Percentiles rank a stretch among this genome's conserved stretches.
Conservation (phyloP, 139 green algal species). For the Deuterostichococcus epilithicus region DNA sequence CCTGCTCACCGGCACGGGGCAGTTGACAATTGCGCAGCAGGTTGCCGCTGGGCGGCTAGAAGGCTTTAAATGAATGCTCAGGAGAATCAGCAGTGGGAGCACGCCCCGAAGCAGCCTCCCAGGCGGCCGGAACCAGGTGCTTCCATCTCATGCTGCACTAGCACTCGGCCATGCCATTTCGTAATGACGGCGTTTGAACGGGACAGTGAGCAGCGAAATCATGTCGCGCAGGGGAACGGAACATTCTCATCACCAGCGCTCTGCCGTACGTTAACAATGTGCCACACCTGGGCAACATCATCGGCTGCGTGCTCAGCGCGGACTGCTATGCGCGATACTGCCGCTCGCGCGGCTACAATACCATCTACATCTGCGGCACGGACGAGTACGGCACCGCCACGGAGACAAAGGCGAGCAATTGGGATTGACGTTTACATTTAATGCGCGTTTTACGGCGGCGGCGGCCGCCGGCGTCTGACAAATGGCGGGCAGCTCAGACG, state of each 20-base stretch:
- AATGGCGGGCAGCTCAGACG: neutral
- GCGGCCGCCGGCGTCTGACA: too few relatives aligned
- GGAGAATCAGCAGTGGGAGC: too few relatives aligned
- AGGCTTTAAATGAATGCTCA: too few relatives aligned
- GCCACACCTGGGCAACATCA: conserved; percentile 98
- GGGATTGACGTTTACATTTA: neutral
- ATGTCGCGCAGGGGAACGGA: conserved; percentile 39
- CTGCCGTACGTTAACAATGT: conserved; percentile 99
- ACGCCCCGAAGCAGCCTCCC: neutral
- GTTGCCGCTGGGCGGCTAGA: too few relatives aligned
- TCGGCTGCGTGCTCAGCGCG: conserved; percentile 93
- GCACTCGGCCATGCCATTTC: too few relatives aligned
- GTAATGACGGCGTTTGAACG: too few relatives aligned
- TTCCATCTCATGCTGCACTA: neutral
- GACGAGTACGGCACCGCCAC: conserved; percentile 99
- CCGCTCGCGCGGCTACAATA: conserved; percentile 82
- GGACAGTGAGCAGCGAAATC: too few relatives aligned
- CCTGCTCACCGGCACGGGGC: too few relatives aligned
- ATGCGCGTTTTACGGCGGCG: too few relatives aligned
- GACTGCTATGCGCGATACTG: conserved; percentile 92
- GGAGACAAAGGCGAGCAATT: conserved; percentile 83
- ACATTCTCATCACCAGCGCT: conserved; percentile 85
- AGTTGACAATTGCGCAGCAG: too few relatives aligned
- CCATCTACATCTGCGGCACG: conserved; percentile 94
- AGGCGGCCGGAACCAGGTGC: neutral